Evolutionary conservation across 352 stramenopile genomes (phyloP).

Genomic region (Globisporangium carolinianum): DNA sequence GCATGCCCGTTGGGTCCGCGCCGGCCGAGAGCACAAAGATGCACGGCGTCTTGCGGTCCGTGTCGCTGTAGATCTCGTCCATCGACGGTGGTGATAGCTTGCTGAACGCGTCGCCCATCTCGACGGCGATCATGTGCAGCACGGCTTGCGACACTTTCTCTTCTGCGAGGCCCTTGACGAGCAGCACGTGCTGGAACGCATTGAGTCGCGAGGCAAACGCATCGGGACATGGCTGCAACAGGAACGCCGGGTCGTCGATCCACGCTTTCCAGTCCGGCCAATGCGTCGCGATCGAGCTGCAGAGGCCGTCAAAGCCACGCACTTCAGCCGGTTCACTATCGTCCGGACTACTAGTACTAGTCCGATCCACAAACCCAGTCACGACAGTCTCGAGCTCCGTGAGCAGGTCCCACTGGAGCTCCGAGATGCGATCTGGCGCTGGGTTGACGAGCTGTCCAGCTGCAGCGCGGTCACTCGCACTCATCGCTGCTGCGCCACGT

Average conservation of each 20-base stretch:
- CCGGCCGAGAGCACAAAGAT: conserved; percentile 92
- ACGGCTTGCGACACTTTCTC: conserved; percentile 88
- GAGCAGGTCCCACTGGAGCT: conserved; percentile 80
- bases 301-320: conserved; percentile 54
- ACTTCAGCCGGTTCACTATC: conserved; percentile 14
- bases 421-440: conserved; percentile 54
- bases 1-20: conserved; percentile 89
- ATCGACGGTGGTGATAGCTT: conserved; percentile 81
- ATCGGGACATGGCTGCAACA: conserved; percentile 36
- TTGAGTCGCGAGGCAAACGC: conserved; percentile 34
- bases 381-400: conserved; percentile 62
- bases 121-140: conserved; percentile 75
- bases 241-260: conserved; percentile 40
- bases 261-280: conserved; percentile 56
- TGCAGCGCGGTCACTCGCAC: conserved; percentile 6
- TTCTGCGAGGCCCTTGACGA: conserved; percentile 78
- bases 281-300: conserved; percentile 46
- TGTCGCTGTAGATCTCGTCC: conserved; percentile 92
- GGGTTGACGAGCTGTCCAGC: conserved; percentile 37
- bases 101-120: conserved; percentile 86
- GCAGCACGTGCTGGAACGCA: conserved; percentile 69
- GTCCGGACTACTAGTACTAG: neutral
- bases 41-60: conserved; percentile 88
- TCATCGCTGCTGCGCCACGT: conserved; percentile 34
- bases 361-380: conserved; percentile 17